Evolutionary conservation across 495 filamentous ascomycete species (phyloP), one percentile per base, ranked within the genome.

Genomic region (Ramalina peruviana): DNA sequence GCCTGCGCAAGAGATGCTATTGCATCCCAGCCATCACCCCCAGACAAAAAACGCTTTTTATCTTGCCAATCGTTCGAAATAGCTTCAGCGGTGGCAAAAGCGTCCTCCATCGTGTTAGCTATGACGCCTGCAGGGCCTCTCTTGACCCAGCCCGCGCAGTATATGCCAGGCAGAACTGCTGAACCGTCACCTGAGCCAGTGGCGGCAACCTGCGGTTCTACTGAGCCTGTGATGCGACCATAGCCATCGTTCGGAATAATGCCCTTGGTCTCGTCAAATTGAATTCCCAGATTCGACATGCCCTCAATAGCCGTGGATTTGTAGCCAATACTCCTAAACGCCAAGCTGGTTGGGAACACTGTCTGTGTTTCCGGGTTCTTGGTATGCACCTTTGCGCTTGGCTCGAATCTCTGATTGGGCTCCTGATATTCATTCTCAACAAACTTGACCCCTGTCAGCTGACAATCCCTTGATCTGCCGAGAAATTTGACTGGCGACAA

Each of bases 71-170:
- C 92, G 10, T 72, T 62, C 0, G 73, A 74, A 43, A 98, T 81
- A 3, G 80, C 79, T 62, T 94, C 88, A 0, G 80, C 93, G 2
- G 88, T 95, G 16, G 76, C 74, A 59, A 96, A 96, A 1, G 89
- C 93, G 64, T 97, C 93, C 46, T 82, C 80, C 90, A 98, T 94
- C 0, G 92, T 98, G 25, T 81, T 87, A 10, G 92, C 90, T 62
- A 98, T 97, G 3, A 96, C 90, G 6, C 92, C 92, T 5, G 88
- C 94, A 0, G 92, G 93, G 1, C 92, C 92, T 39, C 86, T 74
- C 66, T 97, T 97, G 19, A 94, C 89, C 92, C 92, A 98, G 4
- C 92, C 92, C 19, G 89, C 86, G 55, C 87, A 90, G 64, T 98
- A 98, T 16, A 95, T 59, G 1, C 93, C 93, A 2, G 85, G 83